Percentiles rank a stretch among this genome's conserved stretches.
Conservation (phyloP, 148 eudicot genomes). For the Cornus controversa region DNA sequence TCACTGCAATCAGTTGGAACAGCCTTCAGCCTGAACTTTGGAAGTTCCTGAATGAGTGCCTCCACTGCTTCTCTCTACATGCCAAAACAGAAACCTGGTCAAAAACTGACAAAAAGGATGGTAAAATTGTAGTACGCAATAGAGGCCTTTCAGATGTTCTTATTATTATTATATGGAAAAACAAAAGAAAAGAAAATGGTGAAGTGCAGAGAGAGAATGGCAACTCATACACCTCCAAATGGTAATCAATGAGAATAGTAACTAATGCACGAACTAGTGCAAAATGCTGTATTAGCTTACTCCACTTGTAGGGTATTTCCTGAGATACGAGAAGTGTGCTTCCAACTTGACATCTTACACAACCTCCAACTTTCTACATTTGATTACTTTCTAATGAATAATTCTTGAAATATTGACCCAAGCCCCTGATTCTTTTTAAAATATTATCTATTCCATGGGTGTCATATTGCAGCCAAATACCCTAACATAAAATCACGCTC, state of each 20-base stretch:
- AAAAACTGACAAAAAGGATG: background rate
- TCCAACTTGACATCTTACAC: too few species aligned
- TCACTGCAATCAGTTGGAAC: constrained; percentile 98
- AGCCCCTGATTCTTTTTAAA: background rate
- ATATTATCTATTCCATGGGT: background rate
- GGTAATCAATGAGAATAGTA: background rate
- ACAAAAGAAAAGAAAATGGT: background rate
- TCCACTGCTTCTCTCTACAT: constrained; percentile 92
- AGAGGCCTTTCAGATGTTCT: background rate
- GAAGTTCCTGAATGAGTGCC: constrained; percentile 95
- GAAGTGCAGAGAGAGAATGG: background rate
- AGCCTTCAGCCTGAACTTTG: constrained; percentile 79
- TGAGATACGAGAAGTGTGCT: background rate
- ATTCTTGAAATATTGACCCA: background rate
- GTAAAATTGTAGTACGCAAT: background rate
- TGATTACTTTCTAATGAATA: background rate
- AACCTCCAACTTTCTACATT: too few species aligned
- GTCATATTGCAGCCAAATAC: background rate
- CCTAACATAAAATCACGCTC: background rate
- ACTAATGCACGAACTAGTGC: background rate
- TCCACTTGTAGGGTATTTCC: background rate
- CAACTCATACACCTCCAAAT: background rate
- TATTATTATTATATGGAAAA: too few species aligned
- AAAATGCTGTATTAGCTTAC: background rate
- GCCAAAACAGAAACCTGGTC: background rate